A percentile compares a stretch with the other conserved stretches of the same genome.
Evolutionary conservation across 345 rosid genomes (phyloP).

Genomic region (Conringia planisiliqua): DNA sequence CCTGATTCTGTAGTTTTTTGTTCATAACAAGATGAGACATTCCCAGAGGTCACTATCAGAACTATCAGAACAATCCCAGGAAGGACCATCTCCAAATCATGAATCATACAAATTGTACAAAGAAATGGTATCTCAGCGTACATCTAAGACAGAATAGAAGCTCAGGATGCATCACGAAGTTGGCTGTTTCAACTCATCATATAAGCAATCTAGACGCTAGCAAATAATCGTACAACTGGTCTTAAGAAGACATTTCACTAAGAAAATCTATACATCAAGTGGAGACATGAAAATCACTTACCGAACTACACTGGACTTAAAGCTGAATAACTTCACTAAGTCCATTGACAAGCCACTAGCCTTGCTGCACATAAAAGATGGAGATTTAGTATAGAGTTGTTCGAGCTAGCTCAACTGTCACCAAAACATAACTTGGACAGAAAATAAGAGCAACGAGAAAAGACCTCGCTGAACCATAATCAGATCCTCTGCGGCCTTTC

Average conservation of each 20-base stretch:
- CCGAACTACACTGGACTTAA: constrained; percentile 79
- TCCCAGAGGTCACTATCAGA: background rate
- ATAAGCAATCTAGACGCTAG: background rate
- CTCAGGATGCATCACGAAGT: background rate
- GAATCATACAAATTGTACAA: background rate
- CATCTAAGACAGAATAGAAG: background rate
- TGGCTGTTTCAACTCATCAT: background rate
- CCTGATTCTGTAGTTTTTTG: background rate
- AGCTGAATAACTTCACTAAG: constrained; percentile 83
- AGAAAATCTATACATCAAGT: background rate
- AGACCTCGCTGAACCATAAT: constrained; percentile 67
- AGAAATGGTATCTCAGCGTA: background rate
- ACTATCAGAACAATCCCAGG: background rate
- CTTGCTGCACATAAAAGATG: constrained; percentile 48
- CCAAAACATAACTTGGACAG: background rate
- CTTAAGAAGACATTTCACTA: background rate
- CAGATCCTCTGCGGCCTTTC: constrained; percentile 82
- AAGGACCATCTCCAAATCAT: background rate
- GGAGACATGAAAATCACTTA: constrained; percentile 31
- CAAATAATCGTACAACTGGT: background rate
- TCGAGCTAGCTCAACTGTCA: background rate
- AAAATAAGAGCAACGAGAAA: background rate
- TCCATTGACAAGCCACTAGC: constrained; percentile 71
- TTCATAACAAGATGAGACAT: constrained; percentile 5
- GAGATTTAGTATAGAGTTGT: background rate